Evolutionary conservation across 2,329 filamentous ascomycete species (phyloP).

Genomic region (Verticillium zaregamsianum): DNA sequence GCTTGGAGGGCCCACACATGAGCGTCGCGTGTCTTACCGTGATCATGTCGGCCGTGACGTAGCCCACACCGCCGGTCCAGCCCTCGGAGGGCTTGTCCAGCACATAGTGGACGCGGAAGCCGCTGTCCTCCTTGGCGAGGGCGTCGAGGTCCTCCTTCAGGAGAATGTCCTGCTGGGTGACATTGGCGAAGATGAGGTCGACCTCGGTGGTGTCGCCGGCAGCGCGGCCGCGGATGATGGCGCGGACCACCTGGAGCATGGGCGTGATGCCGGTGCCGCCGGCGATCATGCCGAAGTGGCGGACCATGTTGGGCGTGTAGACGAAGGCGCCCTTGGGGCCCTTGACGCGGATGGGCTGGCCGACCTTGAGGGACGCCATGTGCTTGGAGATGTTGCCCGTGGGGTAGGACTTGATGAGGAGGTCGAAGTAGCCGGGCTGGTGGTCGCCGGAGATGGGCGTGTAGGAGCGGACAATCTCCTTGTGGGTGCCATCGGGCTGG

Average conservation of each 20-base stretch:
- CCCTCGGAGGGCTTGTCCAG: conserved; percentile 90
- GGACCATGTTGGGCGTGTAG: conserved; percentile 95
- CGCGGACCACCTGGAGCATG: conserved; percentile 94
- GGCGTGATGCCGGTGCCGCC: conserved; percentile 97
- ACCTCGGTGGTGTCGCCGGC: conserved; percentile 82
- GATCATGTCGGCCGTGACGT: conserved; percentile 94
- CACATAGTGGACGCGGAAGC: conserved; percentile 89
- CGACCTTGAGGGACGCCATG: conserved; percentile 77
- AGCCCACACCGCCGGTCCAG: conserved; percentile 91
- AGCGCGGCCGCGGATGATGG: conserved; percentile 76
- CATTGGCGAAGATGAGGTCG: conserved; percentile 95
- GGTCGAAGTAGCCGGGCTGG: conserved; percentile 87
- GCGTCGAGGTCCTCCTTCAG: conserved; percentile 87
- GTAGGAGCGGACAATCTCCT: conserved; percentile 88
- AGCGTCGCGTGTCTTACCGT: conserved; percentile 50
- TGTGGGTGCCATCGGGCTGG: conserved; percentile 64
- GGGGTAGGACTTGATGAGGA: conserved; percentile 96
- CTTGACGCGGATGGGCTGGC: conserved; percentile 82
- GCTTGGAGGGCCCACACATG: conserved; percentile 17
- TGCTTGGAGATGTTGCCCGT: conserved; percentile 96
- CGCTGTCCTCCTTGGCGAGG: conserved; percentile 70
- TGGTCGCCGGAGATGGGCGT: conserved; percentile 89
- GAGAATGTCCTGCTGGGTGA: conserved; percentile 87
- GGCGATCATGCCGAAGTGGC: conserved; percentile 96
- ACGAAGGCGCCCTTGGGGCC: conserved; percentile 98